Conservation (phyloP, 495 filamentous ascomycete species). For the Xylaria sp. region DNA sequence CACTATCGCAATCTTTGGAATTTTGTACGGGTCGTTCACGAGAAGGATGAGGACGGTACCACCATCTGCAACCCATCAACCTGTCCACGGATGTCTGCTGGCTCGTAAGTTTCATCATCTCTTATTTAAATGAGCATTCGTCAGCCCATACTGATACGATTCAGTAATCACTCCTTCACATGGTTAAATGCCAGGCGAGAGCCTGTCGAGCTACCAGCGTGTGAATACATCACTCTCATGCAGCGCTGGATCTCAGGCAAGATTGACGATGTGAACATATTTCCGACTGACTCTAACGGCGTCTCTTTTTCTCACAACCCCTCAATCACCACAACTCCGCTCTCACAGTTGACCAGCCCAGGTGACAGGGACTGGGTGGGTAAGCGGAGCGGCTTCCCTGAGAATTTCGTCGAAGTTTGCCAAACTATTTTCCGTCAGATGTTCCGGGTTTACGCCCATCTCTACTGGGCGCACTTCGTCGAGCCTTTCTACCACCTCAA, state of each 20-base stretch:
- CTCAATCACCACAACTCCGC: conserved; percentile 64
- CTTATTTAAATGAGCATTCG: neutral
- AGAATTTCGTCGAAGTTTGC: conserved; percentile 83
- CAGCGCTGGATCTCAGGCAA: conserved; percentile 94
- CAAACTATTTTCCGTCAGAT: conserved; percentile 94
- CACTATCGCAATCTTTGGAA: conserved; percentile 86
- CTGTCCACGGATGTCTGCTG: conserved; percentile 92
- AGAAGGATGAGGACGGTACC: conserved; percentile 72
- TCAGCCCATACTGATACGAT: conserved; percentile 22
- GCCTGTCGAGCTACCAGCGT: conserved; percentile 74
- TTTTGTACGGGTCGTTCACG: conserved; percentile 82
- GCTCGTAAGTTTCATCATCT: conserved; percentile 67
- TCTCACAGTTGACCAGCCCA: conserved; percentile 65
- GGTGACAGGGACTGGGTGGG: conserved; percentile 77
- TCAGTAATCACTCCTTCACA: conserved; percentile 84
- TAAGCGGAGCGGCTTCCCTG: conserved; percentile 86
- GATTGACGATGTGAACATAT: conserved; percentile 83
- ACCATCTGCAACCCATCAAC: conserved; percentile 81
- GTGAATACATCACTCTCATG: conserved; percentile 88
- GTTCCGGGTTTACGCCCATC: conserved; percentile 94
- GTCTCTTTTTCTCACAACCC: conserved; percentile 63
- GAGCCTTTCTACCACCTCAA: conserved; percentile 85
- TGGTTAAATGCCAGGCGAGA: conserved; percentile 77
- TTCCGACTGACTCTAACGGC: conserved; percentile 75
- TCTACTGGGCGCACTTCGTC: conserved; percentile 84